These are phyloP conservation scores for Pichia paraexigua DNA, from an alignment of 805 yeast genomes.

Conservation along the genomic window DNA sequence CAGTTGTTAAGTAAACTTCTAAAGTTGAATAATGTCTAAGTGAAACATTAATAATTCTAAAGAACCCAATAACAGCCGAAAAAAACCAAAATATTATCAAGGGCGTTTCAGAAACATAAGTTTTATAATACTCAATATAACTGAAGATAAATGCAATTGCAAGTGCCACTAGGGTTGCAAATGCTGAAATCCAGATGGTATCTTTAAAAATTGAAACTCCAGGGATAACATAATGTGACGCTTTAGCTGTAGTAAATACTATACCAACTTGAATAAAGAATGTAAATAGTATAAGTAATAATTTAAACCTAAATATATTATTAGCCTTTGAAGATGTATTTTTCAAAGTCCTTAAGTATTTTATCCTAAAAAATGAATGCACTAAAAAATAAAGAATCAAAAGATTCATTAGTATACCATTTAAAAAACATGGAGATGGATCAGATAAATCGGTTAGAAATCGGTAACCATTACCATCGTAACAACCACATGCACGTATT, in stretches of 20 bases:
- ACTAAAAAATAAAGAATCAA: constrained; percentile 32
- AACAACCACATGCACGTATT: constrained; percentile 24
- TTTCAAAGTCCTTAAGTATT: constrained; percentile 27
- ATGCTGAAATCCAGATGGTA: constrained; percentile 20
- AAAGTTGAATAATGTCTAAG: constrained; percentile 31
- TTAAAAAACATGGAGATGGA: constrained; percentile 44
- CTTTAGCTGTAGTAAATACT: constrained; percentile 10
- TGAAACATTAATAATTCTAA: constrained; percentile 35
- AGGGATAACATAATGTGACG: constrained; percentile 13
- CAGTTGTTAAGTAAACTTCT: constrained; percentile 21
- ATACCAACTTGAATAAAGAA: constrained; percentile 28
- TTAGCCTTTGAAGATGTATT: constrained; percentile 24
- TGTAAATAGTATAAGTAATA: constrained; percentile 33
- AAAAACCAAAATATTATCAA: constrained; percentile 73
- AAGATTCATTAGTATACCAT: constrained; percentile 34
- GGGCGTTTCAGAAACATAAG: constrained; percentile 56
- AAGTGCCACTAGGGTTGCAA: constrained; percentile 34
- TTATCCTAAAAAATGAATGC: constrained; percentile 31
- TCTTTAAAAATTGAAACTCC: constrained; percentile 23
- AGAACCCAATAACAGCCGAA: constrained; percentile 37
- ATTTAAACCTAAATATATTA: constrained; percentile 36
- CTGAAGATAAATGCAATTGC: constrained; percentile 50
- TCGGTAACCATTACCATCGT: constrained; percentile 38
- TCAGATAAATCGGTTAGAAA: constrained; percentile 34
- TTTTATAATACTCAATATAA: constrained; percentile 63